Evolutionary conservation across 768 basidiomycete species (phyloP).

Genomic region (Kwoniella bestiolae): DNA sequence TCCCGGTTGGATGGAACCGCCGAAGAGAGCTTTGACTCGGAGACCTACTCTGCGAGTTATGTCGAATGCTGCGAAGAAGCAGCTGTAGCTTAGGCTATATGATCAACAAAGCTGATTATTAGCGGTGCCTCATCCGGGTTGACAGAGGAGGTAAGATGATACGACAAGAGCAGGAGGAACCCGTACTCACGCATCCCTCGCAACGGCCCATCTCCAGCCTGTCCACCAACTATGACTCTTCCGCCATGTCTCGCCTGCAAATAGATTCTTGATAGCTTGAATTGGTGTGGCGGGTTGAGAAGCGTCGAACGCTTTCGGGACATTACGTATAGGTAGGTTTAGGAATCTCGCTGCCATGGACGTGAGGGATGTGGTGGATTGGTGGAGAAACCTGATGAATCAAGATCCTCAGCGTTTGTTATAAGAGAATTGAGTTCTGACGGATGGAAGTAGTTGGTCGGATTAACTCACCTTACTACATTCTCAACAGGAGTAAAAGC

Average conservation of each 20-base stretch:
- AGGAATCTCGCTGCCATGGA: constrained; percentile 25
- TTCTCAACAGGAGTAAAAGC: constrained; percentile 56
- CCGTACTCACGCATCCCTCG: constrained; percentile 48
- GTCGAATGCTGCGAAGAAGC: constrained; percentile 56
- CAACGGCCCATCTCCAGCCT: constrained; percentile 52
- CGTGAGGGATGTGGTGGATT: constrained; percentile 42
- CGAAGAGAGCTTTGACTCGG: constrained; percentile 49
- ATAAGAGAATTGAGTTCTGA: too few species aligned
- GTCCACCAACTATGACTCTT: constrained; percentile 51
- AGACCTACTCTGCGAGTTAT: constrained; percentile 47
- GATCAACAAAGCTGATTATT: neutral
- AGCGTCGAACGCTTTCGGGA: constrained; percentile 13
- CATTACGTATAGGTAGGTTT: constrained; percentile 26
- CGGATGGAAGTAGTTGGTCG: too few species aligned
- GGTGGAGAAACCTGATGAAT: constrained; percentile 41
- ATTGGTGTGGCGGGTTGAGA: constrained; percentile 31
- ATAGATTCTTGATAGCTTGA: constrained; percentile 37
- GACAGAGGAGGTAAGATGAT: too few species aligned
- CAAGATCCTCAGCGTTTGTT: too few species aligned
- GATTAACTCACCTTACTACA: constrained; percentile 51
- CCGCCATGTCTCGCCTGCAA: constrained; percentile 43
- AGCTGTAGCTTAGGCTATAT: constrained; percentile 44
- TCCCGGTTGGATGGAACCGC: constrained; percentile 27
- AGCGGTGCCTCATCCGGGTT: too few species aligned
- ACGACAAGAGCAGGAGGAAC: neutral